A percentile compares a stretch with the other conserved stretches of the same genome.
phyloP scores from a whole-genome alignment of 257 asterid genomes.

The Solanum sparsipilum region DNA sequence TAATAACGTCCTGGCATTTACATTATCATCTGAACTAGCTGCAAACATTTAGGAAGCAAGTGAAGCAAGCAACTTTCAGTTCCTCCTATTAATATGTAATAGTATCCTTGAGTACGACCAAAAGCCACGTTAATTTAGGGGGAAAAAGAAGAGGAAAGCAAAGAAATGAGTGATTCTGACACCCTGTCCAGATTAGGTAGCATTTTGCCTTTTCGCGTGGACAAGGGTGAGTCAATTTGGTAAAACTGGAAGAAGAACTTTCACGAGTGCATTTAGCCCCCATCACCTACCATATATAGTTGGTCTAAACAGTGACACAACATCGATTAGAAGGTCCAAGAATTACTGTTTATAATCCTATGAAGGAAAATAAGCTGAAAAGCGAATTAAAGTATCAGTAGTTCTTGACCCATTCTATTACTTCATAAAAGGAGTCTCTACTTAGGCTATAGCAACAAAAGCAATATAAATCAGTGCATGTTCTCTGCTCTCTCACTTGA shows the following conservation, averaged over 20 bases:
- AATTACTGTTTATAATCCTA: neutral
- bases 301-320: neutral
- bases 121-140: neutral
- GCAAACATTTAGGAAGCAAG: neutral
- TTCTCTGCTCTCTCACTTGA: neutral
- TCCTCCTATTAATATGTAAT: neutral
- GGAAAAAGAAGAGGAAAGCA: neutral
- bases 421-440: neutral
- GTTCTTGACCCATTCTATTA: neutral
- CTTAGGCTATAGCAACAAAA: neutral
- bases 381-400: neutral
- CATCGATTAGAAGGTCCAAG: neutral
- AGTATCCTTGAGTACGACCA: neutral
- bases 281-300: neutral
- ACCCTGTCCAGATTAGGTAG: neutral
- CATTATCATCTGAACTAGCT: neutral
- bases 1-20: neutral
- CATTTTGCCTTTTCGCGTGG: neutral
- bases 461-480: neutral
- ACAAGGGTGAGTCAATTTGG: neutral
- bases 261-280: neutral
- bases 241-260: neutral
- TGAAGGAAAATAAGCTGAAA: neutral
- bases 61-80: neutral
- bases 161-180: neutral